Evolutionary conservation across 352 stramenopile species (phyloP), one percentile per base, ranked within the genome.

Genomic region (Globisporangium emineosum): DNA sequence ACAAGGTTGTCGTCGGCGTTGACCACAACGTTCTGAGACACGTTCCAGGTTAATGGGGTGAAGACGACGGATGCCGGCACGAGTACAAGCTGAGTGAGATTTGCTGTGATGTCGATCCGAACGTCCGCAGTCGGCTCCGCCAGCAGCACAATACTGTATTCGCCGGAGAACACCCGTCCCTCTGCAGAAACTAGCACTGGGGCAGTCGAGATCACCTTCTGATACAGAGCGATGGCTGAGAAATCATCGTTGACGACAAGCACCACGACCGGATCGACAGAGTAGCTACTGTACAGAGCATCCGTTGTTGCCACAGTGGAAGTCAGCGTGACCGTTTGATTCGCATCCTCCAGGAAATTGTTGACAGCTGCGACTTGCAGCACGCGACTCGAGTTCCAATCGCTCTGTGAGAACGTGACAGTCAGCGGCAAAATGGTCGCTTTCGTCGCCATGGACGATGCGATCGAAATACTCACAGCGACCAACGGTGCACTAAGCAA

Each of bases 181-280:
- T 88, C 79, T 2, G 79, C 81, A 23, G 83, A 78, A 51, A 84
- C 73, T 17, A 90, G 59, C 0, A 56, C 51, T 19, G 81, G 79
- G 0, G 60, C 17, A 12, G 74, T 84, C 9, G 73, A 73, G 55
- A 66, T 53, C 1, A 71, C 50, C 1, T 62, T 74, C 33, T 88
- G 78, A 52, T 81, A 88, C 5, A 86, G 32, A 6, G 69, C 56
- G 29, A 90, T 69, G 1, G 70, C 66, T 1, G 81, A 83, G 1
- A 56, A 60, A 32, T 90, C 81, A 45, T 88, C 79, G 27, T 90
- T 88, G 2, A 77, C 19, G 30, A 89, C 71, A 37, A 81, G 69
- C 15, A 90, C 72, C 5, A 62, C 56, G 12, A 83, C 17, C 6
- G 65, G 35, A 10, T 57, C 55, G 8, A 81, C 43, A 1, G 35